A percentile compares a stretch with the other conserved stretches of the same genome.
Evolutionary conservation across 1,284 basidiomycete species (phyloP).

Genomic region (Athelia sp.): DNA sequence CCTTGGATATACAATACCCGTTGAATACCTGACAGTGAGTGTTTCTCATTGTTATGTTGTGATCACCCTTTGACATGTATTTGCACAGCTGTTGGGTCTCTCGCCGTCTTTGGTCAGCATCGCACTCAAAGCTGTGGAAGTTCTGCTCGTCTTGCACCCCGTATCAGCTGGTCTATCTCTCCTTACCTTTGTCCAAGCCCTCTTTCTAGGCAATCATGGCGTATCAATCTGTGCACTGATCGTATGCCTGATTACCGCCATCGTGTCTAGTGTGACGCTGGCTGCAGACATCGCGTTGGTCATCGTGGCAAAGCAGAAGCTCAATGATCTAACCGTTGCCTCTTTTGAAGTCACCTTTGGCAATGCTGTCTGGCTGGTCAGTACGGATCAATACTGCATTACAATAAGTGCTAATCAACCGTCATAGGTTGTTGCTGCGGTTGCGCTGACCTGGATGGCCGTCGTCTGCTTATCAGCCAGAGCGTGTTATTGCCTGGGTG

Average conservation of each 20-base stretch:
- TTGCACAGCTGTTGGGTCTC: constrained; percentile 33
- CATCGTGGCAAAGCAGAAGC: constrained; percentile 39
- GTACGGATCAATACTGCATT: neutral
- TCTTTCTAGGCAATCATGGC: constrained; percentile 51
- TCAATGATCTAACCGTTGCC: constrained; percentile 33
- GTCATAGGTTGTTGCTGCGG: constrained; percentile 32
- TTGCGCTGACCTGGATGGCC: constrained; percentile 52
- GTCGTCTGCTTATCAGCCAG: constrained; percentile 56
- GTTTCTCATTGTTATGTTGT: neutral
- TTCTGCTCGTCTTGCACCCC: constrained; percentile 62
- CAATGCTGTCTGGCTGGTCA: constrained; percentile 67
- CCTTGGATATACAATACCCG: constrained; percentile 50
- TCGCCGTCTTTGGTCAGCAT: constrained; percentile 35
- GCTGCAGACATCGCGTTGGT: constrained; percentile 59
- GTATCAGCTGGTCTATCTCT: constrained; percentile 55
- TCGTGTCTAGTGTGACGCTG: constrained; percentile 50
- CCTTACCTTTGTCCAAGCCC: constrained; percentile 43
- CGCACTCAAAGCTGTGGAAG: constrained; percentile 47
- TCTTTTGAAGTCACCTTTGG: constrained; percentile 51
- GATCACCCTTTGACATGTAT: neutral
- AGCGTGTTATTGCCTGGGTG: constrained; percentile 56
- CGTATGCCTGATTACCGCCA: constrained; percentile 45
- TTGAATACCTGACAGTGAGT: constrained; percentile 26
- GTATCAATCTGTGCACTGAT: constrained; percentile 57
- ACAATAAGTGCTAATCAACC: neutral